A percentile compares a stretch with the other conserved stretches of the same genome.
Evolutionary conservation across 176 grass and related monocot species (phyloP).

Genomic region (Phragmites australis): DNA sequence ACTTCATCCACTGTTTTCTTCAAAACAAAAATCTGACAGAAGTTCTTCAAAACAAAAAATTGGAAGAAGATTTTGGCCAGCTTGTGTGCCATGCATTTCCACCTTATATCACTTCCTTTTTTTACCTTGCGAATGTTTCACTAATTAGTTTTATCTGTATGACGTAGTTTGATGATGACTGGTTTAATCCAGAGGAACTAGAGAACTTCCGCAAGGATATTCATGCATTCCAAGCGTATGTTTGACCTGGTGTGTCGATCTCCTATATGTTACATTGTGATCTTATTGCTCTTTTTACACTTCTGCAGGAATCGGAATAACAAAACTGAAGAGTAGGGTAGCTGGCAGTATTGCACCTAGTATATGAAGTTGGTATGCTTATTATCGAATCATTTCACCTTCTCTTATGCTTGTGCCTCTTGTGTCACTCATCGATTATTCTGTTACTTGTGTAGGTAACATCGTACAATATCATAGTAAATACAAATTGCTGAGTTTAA

Average conservation of each 20-base stretch:
- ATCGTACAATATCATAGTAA: neutral
- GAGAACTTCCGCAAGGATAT: constrained; percentile 63
- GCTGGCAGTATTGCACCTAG: neutral
- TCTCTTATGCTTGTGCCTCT: neutral
- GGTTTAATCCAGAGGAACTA: constrained; percentile 65
- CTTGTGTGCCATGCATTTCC: constrained; percentile 42
- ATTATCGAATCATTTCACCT: constrained; percentile 10
- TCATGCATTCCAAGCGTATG: constrained; percentile 57
- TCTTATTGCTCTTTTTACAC: constrained; percentile 18
- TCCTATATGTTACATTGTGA: neutral
- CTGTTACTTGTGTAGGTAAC: constrained; percentile 11
- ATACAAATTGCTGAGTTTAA: constrained; percentile 11
- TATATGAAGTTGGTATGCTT: constrained; percentile 21
- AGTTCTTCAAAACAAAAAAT: constrained; percentile 52
- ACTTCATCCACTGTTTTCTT: constrained; percentile 76
- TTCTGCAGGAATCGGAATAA: constrained; percentile 33
- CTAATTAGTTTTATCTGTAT: constrained; percentile 26
- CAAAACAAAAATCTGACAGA: constrained; percentile 37
- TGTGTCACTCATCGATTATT: constrained; percentile 7
- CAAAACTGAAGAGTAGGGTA: constrained; percentile 26
- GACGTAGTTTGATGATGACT: constrained; percentile 51
- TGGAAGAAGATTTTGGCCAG: constrained; percentile 58
- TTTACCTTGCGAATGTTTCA: constrained; percentile 11
- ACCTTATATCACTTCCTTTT: constrained; percentile 23
- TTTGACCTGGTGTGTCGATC: constrained; percentile 17